Conservation (phyloP, 495 filamentous ascomycete genomes). For the Stereocaulon alpinum region DNA sequence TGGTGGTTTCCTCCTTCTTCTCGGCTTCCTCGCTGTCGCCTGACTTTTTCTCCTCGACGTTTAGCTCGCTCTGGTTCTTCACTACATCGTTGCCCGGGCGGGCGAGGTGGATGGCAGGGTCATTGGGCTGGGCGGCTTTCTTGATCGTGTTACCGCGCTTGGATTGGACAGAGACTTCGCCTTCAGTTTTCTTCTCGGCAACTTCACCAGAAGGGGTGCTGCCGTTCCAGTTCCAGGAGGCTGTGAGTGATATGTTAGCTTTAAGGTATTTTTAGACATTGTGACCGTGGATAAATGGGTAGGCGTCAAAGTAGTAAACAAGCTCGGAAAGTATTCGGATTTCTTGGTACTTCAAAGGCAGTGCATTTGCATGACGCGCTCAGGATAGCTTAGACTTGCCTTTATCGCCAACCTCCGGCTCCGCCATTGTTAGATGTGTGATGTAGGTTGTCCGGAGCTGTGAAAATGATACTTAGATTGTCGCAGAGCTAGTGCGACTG, state of each 20-base stretch:
- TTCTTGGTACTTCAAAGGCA: background rate
- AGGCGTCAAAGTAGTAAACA: background rate
- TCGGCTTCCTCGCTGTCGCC: constrained; percentile 20
- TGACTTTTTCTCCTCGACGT: constrained; percentile 33
- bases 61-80: constrained; percentile 46
- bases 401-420: constrained; percentile 24
- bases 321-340: background rate
- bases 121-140: constrained; percentile 44
- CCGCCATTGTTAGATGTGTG: background rate
- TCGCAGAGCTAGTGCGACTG: constrained; percentile 4
- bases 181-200: constrained; percentile 47
- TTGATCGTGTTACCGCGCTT: constrained; percentile 52
- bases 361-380: background rate
- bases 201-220: constrained; percentile 44
- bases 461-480: background rate
- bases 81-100: constrained; percentile 55
- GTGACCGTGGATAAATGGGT: background rate
- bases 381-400: constrained; percentile 12
- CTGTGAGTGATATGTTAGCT: constrained; percentile 20
- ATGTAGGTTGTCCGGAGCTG: background rate
- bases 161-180: constrained; percentile 46
- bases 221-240: constrained; percentile 49
- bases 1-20: constrained; percentile 7
- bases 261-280: background rate
- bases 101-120: constrained; percentile 48